Percentiles rank a stretch among this genome's conserved stretches.
These are phyloP conservation scores for Teratosphaeria pseudoeucalypti DNA, from an alignment of 2,329 filamentous ascomycete genomes.

Conservation along the genomic window DNA sequence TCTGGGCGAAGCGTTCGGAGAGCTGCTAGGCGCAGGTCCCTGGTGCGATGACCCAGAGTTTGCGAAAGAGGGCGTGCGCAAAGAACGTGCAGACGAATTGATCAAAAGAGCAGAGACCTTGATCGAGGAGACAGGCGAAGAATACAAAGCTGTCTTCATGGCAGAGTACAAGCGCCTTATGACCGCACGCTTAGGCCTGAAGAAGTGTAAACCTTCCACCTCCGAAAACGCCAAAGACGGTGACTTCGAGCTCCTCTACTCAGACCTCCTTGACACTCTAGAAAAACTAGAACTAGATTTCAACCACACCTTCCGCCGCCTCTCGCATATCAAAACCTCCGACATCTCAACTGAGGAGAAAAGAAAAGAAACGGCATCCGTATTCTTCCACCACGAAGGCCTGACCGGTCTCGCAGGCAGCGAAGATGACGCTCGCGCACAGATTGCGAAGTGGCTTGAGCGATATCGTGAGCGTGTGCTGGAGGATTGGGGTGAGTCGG, in stretches of 20 bases:
- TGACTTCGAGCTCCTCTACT: constrained; percentile 75
- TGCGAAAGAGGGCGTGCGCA: constrained; percentile 57
- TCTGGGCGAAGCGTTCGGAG: constrained; percentile 78
- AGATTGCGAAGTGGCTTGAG: constrained; percentile 70
- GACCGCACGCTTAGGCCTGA: constrained; percentile 67
- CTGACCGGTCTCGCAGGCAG: constrained; percentile 47
- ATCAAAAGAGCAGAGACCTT: constrained; percentile 71
- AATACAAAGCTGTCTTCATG: constrained; percentile 80
- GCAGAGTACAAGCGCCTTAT: constrained; percentile 84
- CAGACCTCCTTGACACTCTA: constrained; percentile 70
- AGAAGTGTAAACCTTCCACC: constrained; percentile 41
- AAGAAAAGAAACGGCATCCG: constrained; percentile 52
- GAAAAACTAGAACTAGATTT: constrained; percentile 81
- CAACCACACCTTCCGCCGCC: constrained; percentile 79
- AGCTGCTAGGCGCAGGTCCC: constrained; percentile 69
- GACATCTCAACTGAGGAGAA: constrained; percentile 56
- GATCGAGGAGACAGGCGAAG: constrained; percentile 70
- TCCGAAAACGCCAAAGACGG: constrained; percentile 31
- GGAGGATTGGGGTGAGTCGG: constrained; percentile 62
- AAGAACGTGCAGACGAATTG: constrained; percentile 59
- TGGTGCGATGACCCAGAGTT: constrained; percentile 64
- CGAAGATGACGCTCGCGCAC: constrained; percentile 54
- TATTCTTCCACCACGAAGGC: constrained; percentile 74
- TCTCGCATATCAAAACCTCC: constrained; percentile 53
- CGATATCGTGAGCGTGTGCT: constrained; percentile 61